phyloP scores from a whole-genome alignment of 2,329 filamentous ascomycete species.

The Lachnellula cervina region DNA sequence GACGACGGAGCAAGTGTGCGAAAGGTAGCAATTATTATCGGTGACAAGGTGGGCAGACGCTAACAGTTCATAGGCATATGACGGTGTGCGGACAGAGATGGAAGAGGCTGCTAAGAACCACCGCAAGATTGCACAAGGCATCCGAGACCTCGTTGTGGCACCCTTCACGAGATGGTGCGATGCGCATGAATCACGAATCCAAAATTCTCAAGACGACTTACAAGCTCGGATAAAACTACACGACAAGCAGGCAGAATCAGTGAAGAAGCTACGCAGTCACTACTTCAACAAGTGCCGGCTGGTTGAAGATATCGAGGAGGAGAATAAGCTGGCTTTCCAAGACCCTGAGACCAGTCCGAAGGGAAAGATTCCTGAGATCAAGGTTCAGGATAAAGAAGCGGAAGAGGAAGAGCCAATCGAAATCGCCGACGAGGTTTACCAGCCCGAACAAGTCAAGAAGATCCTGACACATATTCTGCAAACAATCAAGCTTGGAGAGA shows the following conservation, averaged over 20 bases:
- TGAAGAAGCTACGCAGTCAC: conserved; percentile 88
- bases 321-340: conserved; percentile 97
- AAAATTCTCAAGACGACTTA: conserved; percentile 91
- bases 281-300: conserved; percentile 99
- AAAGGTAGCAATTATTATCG: conserved; percentile 76
- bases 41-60: conserved; percentile 7
- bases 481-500: conserved; percentile 80
- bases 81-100: conserved; percentile 90
- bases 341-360: conserved; percentile 70
- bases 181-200: conserved; percentile 82
- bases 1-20: conserved; percentile 95
- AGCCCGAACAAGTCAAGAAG: conserved; percentile 83
- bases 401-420: conserved; percentile 78
- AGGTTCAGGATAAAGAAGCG: conserved; percentile 67
- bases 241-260: conserved; percentile 82
- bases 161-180: conserved; percentile 97
- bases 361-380: conserved; percentile 73
- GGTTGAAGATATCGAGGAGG: conserved; percentile 94
- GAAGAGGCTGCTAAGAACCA: conserved; percentile 83
- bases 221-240: conserved; percentile 88
- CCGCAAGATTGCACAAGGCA: conserved; percentile 92
- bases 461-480: conserved; percentile 82
- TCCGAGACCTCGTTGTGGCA: conserved; percentile 89
- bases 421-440: conserved; percentile 83
- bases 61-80: conserved; percentile 65